Evolutionary conservation across 1,139 yeast species (phyloP).

Genomic region (Pichia sp.): DNA sequence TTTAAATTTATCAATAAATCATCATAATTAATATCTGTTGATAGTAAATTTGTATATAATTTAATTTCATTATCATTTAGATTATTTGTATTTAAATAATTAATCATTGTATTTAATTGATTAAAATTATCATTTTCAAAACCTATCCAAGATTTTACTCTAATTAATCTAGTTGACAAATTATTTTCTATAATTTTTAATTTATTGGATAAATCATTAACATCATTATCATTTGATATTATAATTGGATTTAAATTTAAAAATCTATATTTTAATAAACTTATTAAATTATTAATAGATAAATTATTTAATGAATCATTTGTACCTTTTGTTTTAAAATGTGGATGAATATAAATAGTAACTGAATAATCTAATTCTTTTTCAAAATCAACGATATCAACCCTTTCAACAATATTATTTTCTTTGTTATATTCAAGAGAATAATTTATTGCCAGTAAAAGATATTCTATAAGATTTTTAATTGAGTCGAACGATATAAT

Average conservation of each 20-base stretch:
- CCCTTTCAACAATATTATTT: constrained; percentile 1
- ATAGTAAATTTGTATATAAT: constrained; percentile 6
- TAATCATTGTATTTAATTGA: constrained; percentile 22
- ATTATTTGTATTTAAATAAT: constrained; percentile 26
- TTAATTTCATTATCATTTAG: constrained; percentile 8
- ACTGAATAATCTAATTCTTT: constrained; percentile 23
- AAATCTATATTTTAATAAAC: constrained; percentile 22
- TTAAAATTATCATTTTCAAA: constrained; percentile 35
- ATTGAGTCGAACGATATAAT: not conserved
- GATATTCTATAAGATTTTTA: not conserved
- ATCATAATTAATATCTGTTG: constrained; percentile 1
- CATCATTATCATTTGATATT: constrained; percentile 4
- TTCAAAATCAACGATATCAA: constrained; percentile 13
- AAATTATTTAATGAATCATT: constrained; percentile 4
- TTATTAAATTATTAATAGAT: constrained; percentile 9
- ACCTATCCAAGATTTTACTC: constrained; percentile 57
- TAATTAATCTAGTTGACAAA: constrained; percentile 31
- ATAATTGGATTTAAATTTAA: constrained; percentile 22
- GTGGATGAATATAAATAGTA: constrained; percentile 20
- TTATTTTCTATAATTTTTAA: constrained; percentile 8
- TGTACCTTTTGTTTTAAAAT: not conserved
- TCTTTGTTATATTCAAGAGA: not conserved
- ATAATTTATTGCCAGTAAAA: constrained; percentile 1
- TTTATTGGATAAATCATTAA: constrained; percentile 3
- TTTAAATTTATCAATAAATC: not conserved